Base-by-base conservation (phyloP, 2,329 filamentous ascomycete species). In the Cladosporium sp. region DNA sequence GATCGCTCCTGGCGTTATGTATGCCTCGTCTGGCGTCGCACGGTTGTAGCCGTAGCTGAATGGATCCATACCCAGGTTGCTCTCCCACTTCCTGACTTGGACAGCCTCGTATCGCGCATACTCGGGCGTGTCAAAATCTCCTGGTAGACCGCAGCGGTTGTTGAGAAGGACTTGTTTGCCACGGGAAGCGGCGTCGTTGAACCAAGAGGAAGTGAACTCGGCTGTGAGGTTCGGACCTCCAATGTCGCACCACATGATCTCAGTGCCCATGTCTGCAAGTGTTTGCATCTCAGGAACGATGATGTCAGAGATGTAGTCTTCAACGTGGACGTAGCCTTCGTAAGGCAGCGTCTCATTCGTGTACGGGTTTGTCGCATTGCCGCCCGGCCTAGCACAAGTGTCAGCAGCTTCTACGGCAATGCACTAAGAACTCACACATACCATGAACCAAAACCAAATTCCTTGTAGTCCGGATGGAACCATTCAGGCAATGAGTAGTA, bases 41-140 rank as follows among this genome's bases (percentile, higher is more conserved):
- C 82, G 78, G 71, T 88, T 88, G 75, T 84, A 88, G 3, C 86
- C 86, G 69, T 88, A 88, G 68, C 78, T 82, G 70, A 80, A 87
- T 0, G 86, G 86, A 69, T 88, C 86, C 83, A 88, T 85, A 44
- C 86, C 86, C 51, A 80, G 80, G 74, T 83, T 88, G 49, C 77
- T 83, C 75, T 88, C 86, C 86, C 86, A 88, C 74, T 88, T 88
- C 32, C 84, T 78, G 36, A 78, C 73, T 73, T 86, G 84, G 10
- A 83, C 80, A 3, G 81, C 79, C 2, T 78, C 75, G 71, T 83
- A 86, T 8, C 78, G 79, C 32, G 78, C 77, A 71, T 88, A 88
- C 72, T 88, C 86, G 0, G 86, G 86, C 1, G 86, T 88, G 72
- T 88, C 85, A 69, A 87, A 88, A 75, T 88, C 85, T 14, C 81